These are phyloP conservation scores for Volvox reticuliferus DNA, from an alignment of 139 green algal genomes.

Conservation along the genomic window DNA sequence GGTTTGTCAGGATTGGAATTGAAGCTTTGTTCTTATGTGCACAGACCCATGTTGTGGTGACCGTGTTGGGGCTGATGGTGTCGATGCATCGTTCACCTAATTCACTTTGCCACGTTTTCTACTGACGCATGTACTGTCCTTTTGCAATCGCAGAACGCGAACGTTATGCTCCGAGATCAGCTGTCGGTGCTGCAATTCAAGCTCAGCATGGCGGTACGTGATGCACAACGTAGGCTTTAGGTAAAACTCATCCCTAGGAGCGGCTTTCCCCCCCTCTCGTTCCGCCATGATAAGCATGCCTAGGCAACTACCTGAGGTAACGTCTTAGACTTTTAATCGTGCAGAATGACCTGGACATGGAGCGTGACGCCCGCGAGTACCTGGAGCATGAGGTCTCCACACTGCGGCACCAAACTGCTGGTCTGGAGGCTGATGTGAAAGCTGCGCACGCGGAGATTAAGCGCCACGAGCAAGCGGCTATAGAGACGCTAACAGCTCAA, in stretches of 20 bases:
- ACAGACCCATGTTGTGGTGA: not conserved
- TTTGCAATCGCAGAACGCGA: conserved; percentile 10
- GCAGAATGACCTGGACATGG: conserved; percentile 44
- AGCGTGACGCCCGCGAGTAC: conserved; percentile 40
- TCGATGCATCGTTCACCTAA: no score
- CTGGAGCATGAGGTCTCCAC: conserved; percentile 21
- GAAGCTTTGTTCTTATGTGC: no score
- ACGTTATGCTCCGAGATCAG: conserved; percentile 29
- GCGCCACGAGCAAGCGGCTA: not conserved
- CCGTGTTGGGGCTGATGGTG: no score
- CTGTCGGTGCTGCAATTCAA: conserved; percentile 33
- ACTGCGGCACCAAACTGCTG: not conserved
- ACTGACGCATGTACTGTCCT: no score
- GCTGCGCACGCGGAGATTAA: not conserved
- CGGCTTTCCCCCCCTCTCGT: no score
- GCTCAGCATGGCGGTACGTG: not conserved
- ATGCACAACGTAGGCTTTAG: not conserved
- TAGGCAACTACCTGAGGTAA: no score
- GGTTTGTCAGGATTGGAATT: not conserved
- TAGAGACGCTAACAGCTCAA: not conserved
- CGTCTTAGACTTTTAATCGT: not conserved
- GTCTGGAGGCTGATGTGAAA: conserved; percentile 8
- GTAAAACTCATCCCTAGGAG: no score
- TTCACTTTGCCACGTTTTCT: no score
- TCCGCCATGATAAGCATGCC: no score